Percentiles rank a stretch among this genome's conserved stretches.
Conservation (phyloP, 2,329 filamentous ascomycete species). For the Raffaelea deltoideospora region DNA sequence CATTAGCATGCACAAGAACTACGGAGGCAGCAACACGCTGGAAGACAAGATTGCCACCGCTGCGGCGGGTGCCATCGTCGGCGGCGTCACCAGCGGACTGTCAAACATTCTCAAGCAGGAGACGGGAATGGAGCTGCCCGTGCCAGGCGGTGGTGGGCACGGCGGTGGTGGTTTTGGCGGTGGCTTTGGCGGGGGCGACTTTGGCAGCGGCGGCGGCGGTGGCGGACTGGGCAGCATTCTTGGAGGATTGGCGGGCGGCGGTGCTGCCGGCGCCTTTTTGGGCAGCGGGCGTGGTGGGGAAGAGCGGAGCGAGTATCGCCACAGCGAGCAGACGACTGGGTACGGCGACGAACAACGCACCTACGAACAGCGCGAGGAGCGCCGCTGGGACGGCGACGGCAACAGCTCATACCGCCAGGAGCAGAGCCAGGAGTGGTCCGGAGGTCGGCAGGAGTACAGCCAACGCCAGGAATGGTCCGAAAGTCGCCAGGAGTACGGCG, state of each 20-base stretch:
- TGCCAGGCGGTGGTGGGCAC: conserved; percentile 10
- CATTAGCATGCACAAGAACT: conserved; percentile 60
- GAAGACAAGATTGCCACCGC: conserved; percentile 42
- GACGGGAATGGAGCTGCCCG: conserved; percentile 26
- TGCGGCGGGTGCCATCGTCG: conserved; percentile 40
- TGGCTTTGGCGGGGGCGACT: conserved; percentile 1
- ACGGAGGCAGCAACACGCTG: conserved; percentile 26
- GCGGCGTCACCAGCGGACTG: conserved; percentile 39
- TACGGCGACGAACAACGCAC: conserved; percentile 43
- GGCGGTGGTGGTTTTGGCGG: conserved; percentile 1
- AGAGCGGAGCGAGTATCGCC: conserved; percentile 40
- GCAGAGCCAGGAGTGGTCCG: conserved; percentile 14
- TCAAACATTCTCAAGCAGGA: conserved; percentile 30
- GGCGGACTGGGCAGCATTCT: conserved; percentile 51
- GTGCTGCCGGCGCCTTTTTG: conserved; percentile 52
- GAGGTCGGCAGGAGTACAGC: conserved; percentile 12
- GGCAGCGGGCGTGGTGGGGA: conserved; percentile 33
- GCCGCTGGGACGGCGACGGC: conserved; percentile 12
- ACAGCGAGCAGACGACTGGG: conserved; percentile 23
- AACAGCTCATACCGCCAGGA: conserved; percentile 12
- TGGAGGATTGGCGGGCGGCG: no score
- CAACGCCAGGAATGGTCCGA: conserved; percentile 9
- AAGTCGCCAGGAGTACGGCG: conserved; percentile 15
- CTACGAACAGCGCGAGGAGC: conserved; percentile 7
- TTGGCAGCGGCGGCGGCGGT: not conserved